Base-by-base conservation (phyloP, 2,329 filamentous ascomycete species). In the Scedosporium apiospermum region DNA sequence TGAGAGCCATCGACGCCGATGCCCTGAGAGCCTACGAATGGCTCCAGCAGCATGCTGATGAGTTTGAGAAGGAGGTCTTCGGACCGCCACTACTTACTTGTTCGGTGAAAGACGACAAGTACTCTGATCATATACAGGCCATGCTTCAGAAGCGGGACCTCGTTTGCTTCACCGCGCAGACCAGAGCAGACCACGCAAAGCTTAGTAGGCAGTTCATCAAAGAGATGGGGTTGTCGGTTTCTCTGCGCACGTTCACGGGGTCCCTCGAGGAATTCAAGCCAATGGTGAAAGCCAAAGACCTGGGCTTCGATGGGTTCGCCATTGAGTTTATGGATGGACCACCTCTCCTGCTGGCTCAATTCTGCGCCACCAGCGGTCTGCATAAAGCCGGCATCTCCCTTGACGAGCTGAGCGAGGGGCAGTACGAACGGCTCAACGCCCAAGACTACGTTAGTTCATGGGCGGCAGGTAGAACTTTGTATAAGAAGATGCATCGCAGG, bases 1-100 rank as follows among this genome's bases (percentile, higher is more conserved):
- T 99, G 62, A 79, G 78, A 61, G 79, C 71, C 5, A 16, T 82
- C 0, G 88, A 87, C 10, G 71, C 71, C 0, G 89, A 97, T 63
- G 85, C 88, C 2, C 82, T 82, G 10, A 77, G 71, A 66, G 91
- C 87, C 2, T 96, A 91, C 86, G 80, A 87, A 51, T 99, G 93
- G 93, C 81, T 98, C 60, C 82, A 90, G 69, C 73, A 85, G 2
- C 86, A 99, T 71, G 82, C 81, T 64, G 71, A 81, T 62, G 74
- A 82, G 58, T 95, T 97, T 66, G 83, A 89, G 69, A 85, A 88
- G 66, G 82, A 88, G 63, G 87, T 97, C 4, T 91, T 89, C 70
- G 91, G 90, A 0, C 93, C 93, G 5, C 87, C 93, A 0, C 84
- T 95, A 69, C 78, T 96, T 38, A 88, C 83, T 63, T 96, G 92